Evolutionary conservation across 768 basidiomycete species (phyloP), one percentile per base, ranked within the genome.

Genomic region (Boletus speciosus): DNA sequence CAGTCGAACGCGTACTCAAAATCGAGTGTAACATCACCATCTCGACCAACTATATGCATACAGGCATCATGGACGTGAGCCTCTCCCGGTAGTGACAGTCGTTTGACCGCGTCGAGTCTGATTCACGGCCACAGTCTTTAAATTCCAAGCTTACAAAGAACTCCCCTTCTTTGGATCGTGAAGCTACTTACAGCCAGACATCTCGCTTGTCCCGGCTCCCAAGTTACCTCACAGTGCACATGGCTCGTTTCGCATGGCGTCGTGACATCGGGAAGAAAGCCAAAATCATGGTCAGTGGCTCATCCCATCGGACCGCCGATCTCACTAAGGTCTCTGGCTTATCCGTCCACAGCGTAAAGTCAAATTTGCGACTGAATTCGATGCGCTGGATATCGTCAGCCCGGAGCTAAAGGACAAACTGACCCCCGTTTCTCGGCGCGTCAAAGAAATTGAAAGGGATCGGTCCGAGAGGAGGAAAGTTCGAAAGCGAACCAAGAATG

Each of bases 201-300:
- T 87, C 90, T 4, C 85, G 93, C 9, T 65, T 99, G 47, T 83
- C 90, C 11, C 82, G 95, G 21, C 75, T 98, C 12, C 97, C 97
- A 0, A 71, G 82, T 5, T 95, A 90, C 64, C 80, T 97, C 21
- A 85, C 87, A 6, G 83, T 98, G 5, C 93, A 98, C 63, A 91
- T 98, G 88, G 94, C 95, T 12, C 89, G 97, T 44, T 99, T 98
- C 70, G 88, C 86, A 51, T 99, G 97, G 97, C 78, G 92, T 55
- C 78, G 82, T 36, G 97, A 98, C 60, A 94, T 97, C 55, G 73
- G 72, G 48, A 93, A 88, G 76, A 98, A 98, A 67, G 85, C 96
- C 2, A 98, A 99, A 74, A 96, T 98, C 68, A 93, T 99, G 96
- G 89, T 89, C 56, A 41, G 73, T 62, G 29, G 6, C 52, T 0